These are phyloP conservation scores for Sclerotinia nivalis DNA, from an alignment of 2,329 filamentous ascomycete genomes.

Conservation along the genomic window DNA sequence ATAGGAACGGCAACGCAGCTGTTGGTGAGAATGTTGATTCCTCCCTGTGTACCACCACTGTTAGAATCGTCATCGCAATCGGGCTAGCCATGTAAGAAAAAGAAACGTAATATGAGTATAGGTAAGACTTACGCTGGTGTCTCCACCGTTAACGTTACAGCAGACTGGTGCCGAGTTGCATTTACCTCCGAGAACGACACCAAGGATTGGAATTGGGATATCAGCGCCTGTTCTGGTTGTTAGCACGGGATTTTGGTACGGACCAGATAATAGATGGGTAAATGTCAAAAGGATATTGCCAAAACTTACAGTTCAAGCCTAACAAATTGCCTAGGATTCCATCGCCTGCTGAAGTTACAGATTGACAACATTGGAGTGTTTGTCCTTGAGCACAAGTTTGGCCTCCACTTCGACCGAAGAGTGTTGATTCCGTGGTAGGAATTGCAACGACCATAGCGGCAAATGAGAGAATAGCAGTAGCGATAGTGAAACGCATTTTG, in stretches of 20 bases:
- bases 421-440: constrained; percentile 25
- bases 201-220: background rate
- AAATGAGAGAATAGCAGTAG: constrained; percentile 32
- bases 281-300: background rate
- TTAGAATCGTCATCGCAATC: constrained; percentile 17
- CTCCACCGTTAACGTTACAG: background rate
- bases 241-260: background rate
- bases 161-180: background rate
- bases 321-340: background rate
- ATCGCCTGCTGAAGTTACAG: background rate
- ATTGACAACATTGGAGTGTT: constrained; percentile 24
- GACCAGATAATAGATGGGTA: background rate
- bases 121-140: background rate
- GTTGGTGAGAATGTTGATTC: background rate
- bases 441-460: constrained; percentile 30
- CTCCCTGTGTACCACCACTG: background rate
- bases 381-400: constrained; percentile 17
- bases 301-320: background rate
- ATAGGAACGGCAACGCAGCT: background rate
- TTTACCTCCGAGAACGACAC: background rate
- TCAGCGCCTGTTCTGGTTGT: background rate
- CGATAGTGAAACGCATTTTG: constrained; percentile 38
- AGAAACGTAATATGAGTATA: background rate
- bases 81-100: constrained; percentile 18
- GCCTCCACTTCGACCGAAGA: constrained; percentile 16